Evolutionary conservation across 352 stramenopile species (phyloP).

Genomic region (Globisporangium spinosum): DNA sequence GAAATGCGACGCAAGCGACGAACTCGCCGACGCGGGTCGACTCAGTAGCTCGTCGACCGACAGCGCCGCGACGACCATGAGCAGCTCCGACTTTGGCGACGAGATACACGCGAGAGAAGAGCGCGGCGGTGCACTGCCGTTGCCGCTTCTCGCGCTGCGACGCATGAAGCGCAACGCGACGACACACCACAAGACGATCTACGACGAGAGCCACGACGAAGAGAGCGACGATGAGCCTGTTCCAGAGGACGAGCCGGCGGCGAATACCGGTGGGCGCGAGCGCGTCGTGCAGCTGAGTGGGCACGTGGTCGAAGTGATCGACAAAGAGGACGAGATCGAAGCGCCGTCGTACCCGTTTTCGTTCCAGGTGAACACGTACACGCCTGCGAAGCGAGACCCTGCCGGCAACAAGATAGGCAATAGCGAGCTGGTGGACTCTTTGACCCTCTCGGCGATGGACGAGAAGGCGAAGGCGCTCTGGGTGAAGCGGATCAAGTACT

Average conservation of each 20-base stretch:
- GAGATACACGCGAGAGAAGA: constrained; percentile 2
- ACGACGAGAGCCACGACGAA: constrained; percentile 26
- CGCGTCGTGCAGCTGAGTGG: constrained; percentile 61
- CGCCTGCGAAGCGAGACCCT: constrained; percentile 22
- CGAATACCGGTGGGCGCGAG: constrained; percentile 15
- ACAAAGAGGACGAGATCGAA: constrained; percentile 41
- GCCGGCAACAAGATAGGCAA: constrained; percentile 32
- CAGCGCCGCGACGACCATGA: constrained; percentile 19
- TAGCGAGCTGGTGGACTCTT: constrained; percentile 38
- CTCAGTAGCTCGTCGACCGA: constrained; percentile 18
- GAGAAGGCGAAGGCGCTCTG: constrained; percentile 45
- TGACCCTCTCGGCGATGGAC: constrained; percentile 51
- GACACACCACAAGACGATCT: constrained; percentile 28
- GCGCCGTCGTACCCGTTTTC: constrained; percentile 40
- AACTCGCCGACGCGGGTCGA: neutral
- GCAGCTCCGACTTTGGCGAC: constrained; percentile 8
- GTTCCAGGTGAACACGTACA: constrained; percentile 73
- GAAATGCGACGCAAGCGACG: neutral
- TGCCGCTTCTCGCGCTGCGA: constrained; percentile 47
- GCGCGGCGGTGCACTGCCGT: constrained; percentile 20
- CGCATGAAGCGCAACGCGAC: constrained; percentile 28
- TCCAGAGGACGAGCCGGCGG: constrained; percentile 9
- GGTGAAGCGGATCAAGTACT: constrained; percentile 61
- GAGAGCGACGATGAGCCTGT: constrained; percentile 21
- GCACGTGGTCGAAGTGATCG: constrained; percentile 53